Evolutionary conservation across 306 rosid genomes (phyloP).

Genomic region (Citrullus colocynthis): DNA sequence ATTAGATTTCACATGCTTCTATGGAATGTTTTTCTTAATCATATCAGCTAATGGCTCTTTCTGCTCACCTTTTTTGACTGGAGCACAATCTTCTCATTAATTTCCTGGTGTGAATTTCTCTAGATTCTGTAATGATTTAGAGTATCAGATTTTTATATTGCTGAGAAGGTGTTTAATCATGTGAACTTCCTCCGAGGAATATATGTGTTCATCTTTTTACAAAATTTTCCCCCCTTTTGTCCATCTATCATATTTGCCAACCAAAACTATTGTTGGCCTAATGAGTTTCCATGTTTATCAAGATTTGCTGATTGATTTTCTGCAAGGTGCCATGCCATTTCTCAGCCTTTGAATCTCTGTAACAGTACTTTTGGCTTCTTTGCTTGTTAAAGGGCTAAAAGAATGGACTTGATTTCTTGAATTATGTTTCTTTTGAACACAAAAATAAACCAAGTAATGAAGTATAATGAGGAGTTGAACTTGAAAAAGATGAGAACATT

Average conservation of each 20-base stretch:
- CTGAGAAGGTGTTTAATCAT: constrained; percentile 7
- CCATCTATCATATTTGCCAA: background rate
- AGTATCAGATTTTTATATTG: background rate
- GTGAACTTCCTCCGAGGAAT: background rate
- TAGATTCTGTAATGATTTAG: constrained; percentile 7
- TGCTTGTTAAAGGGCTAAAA: constrained; percentile 5
- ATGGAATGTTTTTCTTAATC: constrained; percentile 14
- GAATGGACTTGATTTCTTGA: background rate
- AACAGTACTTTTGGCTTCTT: background rate
- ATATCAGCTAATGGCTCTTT: constrained; percentile 16
- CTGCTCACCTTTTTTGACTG: constrained; percentile 12
- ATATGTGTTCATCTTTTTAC: background rate
- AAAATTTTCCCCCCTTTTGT: background rate
- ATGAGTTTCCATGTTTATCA: background rate
- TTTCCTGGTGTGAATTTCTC: constrained; percentile 1
- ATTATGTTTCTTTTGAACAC: background rate
- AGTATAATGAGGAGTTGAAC: background rate
- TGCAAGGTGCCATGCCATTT: background rate
- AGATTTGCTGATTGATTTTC: background rate
- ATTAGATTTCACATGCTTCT: constrained; percentile 21
- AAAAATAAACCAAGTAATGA: background rate
- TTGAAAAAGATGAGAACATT: background rate
- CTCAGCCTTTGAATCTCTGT: background rate
- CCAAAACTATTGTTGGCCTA: background rate
- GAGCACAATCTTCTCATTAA: background rate